These are phyloP conservation scores for Tripterygium wilfordii DNA, from an alignment of 177 flowering plant genomes.

Conservation along the genomic window DNA sequence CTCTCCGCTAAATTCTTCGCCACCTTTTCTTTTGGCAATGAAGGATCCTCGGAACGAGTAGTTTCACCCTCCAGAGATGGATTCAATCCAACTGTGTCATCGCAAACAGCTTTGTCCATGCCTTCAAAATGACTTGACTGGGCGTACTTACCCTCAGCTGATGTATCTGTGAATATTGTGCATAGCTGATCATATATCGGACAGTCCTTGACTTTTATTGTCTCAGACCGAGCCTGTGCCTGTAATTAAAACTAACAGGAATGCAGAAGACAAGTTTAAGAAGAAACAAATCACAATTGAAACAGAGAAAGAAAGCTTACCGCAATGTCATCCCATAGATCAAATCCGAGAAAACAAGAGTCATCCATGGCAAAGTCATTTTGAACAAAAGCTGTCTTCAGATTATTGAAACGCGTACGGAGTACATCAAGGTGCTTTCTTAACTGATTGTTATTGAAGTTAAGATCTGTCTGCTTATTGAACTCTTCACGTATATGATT, in stretches of 20 bases:
- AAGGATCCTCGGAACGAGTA: conserved; percentile 19
- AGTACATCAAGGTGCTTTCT: conserved; percentile 69
- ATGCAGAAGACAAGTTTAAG: not conserved
- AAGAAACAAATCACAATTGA: not conserved
- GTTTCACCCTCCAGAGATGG: conserved; percentile 18
- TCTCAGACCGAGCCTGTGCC: conserved; percentile 46
- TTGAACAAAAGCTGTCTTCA: conserved; percentile 47
- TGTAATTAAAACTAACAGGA: conserved; percentile 13
- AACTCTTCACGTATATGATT: conserved; percentile 51
- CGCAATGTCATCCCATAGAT: conserved; percentile 50
- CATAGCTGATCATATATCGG: conserved; percentile 73
- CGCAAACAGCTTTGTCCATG: conserved; percentile 25
- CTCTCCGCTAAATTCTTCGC: conserved; percentile 22
- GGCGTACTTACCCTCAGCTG: conserved; percentile 61
- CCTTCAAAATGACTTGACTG: conserved; percentile 73
- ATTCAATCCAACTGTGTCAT: conserved; percentile 11
- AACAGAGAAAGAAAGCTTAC: conserved; percentile 18
- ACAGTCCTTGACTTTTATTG: conserved; percentile 55
- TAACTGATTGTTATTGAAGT: conserved; percentile 61
- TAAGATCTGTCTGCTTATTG: conserved; percentile 44
- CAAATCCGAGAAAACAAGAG: conserved; percentile 28
- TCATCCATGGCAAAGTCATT: conserved; percentile 36
- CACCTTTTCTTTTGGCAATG: conserved; percentile 20
- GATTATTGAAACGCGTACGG: conserved; percentile 41
- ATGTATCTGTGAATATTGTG: conserved; percentile 52